Evolutionary conservation across 1,284 basidiomycete genomes (phyloP), one percentile per base, ranked within the genome.

Genomic region (Rhodofomes roseus): DNA sequence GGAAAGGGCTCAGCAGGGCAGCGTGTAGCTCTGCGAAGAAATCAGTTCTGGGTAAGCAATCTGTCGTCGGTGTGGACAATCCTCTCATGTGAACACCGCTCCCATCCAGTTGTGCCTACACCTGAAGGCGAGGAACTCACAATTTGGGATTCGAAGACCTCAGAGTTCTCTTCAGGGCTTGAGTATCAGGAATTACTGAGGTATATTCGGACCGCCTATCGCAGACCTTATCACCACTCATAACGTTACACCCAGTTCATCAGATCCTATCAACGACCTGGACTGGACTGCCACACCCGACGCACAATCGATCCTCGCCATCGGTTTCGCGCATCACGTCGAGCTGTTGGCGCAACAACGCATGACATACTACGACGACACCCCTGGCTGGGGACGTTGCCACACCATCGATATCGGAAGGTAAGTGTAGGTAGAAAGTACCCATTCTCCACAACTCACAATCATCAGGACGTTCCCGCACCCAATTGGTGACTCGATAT

Each of bases 241-340:
- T 4, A 11, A 37, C 12, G 20, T 27, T 29, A 53, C 6, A 54
- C 41, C 11, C 20, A 69, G 65, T 48, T 46, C 61, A 48, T 81
- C 82, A 8, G 89, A 93, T 61, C 75, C 75, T 1, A 85, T 96
- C 55, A 82, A 86, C 60, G 92, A 95, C 68, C 79, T 96, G 18
- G 93, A 95, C 71, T 96, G 94, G 93, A 91, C 89, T 23, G 89
- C 92, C n/a, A 95, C 93, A 0, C 89, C 90, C 0, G 92, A 94
- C 69, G 82, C 85, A 57, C 92, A 95, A 68, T 95, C 93, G 2
- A 92, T 96, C 54, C 82, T 96, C 16, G 93, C 94, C 1, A 85
- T 96, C 11, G 94, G 93, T 18, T 95, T 93, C 71, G 71, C 83
- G 16, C 85, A 87, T 63, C 85, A 85, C 50, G 78, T 96, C 2